phyloP scores from a whole-genome alignment of 805 yeast genomes.

The Candida hungchunana region DNA sequence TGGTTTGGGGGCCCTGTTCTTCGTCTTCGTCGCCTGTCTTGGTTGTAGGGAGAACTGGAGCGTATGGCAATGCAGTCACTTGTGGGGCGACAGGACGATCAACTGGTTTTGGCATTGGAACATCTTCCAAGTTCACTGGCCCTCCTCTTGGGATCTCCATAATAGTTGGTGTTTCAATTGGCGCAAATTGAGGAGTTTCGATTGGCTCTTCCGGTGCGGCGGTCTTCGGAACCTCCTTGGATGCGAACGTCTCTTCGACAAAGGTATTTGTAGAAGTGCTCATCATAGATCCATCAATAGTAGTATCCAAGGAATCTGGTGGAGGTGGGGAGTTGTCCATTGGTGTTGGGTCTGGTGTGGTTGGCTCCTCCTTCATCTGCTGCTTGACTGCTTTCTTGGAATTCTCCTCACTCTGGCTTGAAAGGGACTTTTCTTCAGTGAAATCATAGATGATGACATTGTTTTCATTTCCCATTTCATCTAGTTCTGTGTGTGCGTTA shows the following conservation, averaged over 20 bases:
- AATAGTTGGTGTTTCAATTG: background rate
- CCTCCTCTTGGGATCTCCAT: too few species aligned
- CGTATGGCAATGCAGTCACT: conserved; percentile 3
- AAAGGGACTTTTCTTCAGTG: conserved; percentile 1
- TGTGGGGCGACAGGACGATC: background rate
- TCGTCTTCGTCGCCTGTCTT: conserved; percentile 3
- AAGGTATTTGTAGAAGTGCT: too few species aligned
- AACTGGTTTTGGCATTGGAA: conserved; percentile 4
- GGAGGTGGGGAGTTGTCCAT: conserved; percentile 2
- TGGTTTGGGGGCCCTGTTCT: background rate
- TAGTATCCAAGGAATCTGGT: background rate
- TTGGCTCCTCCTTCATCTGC: conserved; percentile 19
- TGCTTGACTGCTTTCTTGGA: conserved; percentile 7
- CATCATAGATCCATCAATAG: too few species aligned
- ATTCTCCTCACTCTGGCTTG: conserved; percentile 4
- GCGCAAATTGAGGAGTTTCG: too few species aligned
- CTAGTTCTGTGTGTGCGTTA: conserved; percentile 28
- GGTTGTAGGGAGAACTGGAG: too few species aligned
- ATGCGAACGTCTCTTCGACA: conserved; percentile 3
- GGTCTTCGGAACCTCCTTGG: conserved; percentile 4
- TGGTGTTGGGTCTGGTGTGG: conserved; percentile 30
- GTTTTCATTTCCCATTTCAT: conserved; percentile 34
- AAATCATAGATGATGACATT: conserved; percentile 29
- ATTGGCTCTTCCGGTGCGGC: too few species aligned
- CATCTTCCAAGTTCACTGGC: too few species aligned